Conservation (phyloP, 2,329 filamentous ascomycete species). For the Epichloe baconii region DNA sequence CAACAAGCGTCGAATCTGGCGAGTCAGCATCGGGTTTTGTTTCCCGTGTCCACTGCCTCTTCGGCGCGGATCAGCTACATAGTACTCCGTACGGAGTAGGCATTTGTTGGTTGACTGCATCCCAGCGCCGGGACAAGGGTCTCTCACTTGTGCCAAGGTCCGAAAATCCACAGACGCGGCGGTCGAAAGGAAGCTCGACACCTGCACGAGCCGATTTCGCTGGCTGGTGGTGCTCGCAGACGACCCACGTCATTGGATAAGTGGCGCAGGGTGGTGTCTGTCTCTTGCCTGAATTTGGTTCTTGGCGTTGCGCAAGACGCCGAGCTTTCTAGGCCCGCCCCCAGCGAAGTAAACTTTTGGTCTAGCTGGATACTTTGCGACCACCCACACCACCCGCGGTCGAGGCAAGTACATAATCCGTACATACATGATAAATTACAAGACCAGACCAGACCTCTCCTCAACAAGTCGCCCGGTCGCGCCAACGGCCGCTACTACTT, state of each 20-base stretch:
- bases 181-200: not conserved
- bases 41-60: not conserved
- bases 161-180: not conserved
- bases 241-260: constrained; percentile 7
- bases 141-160: not conserved
- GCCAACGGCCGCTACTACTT: not conserved
- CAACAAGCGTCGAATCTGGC: not conserved
- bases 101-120: not conserved
- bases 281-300: too few relatives aligned
- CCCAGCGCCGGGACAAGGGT: not conserved
- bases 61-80: not conserved
- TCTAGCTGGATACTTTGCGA: not conserved
- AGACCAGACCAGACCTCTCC: too few relatives aligned
- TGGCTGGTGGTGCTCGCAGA: constrained; percentile 5
- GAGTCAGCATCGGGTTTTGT: not conserved
- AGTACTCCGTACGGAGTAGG: not conserved
- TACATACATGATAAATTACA: too few relatives aligned
- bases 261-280: not conserved
- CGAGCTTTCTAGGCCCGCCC: too few relatives aligned
- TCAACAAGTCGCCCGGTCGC: not conserved
- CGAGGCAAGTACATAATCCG: not conserved
- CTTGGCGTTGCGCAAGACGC: too few relatives aligned
- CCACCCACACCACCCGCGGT: not conserved
- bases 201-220: constrained; percentile 11
- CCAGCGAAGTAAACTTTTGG: too few relatives aligned